Base-by-base conservation (phyloP, 192 early-diverging fungal species). In the Backusella sp. region DNA sequence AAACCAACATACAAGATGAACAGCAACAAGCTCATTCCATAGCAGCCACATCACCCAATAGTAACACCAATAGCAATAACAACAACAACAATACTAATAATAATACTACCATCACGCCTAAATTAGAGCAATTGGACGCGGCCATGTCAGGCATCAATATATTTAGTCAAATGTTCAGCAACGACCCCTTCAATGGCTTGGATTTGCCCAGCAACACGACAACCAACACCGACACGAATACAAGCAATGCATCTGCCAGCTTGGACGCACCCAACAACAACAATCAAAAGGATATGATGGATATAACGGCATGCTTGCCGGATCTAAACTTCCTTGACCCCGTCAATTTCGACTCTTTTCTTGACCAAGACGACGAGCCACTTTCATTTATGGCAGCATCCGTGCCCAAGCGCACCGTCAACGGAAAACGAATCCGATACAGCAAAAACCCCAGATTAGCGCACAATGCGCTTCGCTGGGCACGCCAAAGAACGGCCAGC, bases 391-490 rank as follows among this genome's bases (percentile, higher is more conserved):
- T 26, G 15, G 7, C 72, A 0, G 8, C 72, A 41, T 15, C 56
- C 14, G 73, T 44, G 65, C 76, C 76, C 15, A 77, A 77, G 39
- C 23, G 76, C 42, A 65, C 76, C 1, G 3, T 21, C 28, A 71
- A 77, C 30, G 76, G 76, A 30, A 77, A 77, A 44, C 44, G 37
- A 1, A 77, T 77, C 36, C 28, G 70, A 32, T 77, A 77, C 28
- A 77, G 70, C 36, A 77, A 77, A 34, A 77, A 77, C 11, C 32
- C 34, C 4, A n/a, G 69, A 39, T n/a, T 66, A 28, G 76, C 76
- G 0, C 76, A 77, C 21, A 72, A 34, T 44, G 76, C 53, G n/a
- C 49, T 77, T 17, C 39, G 76, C 9, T 44, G 19, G 52, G 35
- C 76, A 21, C 49, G 68, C 0, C 69, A 77, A 34, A 70, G 41